Base-by-base conservation (phyloP, 148 eudicot genomes). In the Camellia japonica region DNA sequence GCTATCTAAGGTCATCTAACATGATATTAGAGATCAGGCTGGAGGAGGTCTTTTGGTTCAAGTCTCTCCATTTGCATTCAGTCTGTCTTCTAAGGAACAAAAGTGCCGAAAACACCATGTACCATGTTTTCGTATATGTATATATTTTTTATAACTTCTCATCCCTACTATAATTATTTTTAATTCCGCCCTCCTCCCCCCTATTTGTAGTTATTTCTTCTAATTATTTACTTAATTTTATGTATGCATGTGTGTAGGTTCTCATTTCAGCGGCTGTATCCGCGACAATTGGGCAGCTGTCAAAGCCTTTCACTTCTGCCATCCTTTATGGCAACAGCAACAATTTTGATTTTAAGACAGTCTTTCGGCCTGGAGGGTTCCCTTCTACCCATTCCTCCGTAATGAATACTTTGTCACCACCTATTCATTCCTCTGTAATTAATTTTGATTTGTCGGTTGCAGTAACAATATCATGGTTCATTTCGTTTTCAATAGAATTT, bases 351-450 rank as follows among this genome's bases (percentile, higher is more conserved):
- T 65, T 91, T 47, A 90, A 75, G 79, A 80, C 89, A 83, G 82
- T 80, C n/a, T 4, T 93, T 76, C 93, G 80, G 84, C 83, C 98
- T 87, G 98, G 98, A 86, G 97, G 98, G 6, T 95, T 95, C 67
- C 98, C 98, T 82, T 95, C 98, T 75, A 88, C 98, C 13, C 98
- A 95, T 89, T 93, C 98, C 56, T 93, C 98, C 78, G 98, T 93
- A 84, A 87, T 84, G 54, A 6, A 60, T 76, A 2, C 54, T 63
- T 51, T 20, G 10, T 6, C 16, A 69, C 16, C 52, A 58, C 58
- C 41, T 71, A n/a, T 30, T 43, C 16, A 16, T 55, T 52, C 64
- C 58, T 58, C 19, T 42, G 18, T 30, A 19, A 5, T 19, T 49
- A 65, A 15, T 49, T 49, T 42, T 70, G 23, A 41, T 66, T 71